Conservation (phyloP, 177 flowering plant genomes). For the Tripterygium wilfordii region DNA sequence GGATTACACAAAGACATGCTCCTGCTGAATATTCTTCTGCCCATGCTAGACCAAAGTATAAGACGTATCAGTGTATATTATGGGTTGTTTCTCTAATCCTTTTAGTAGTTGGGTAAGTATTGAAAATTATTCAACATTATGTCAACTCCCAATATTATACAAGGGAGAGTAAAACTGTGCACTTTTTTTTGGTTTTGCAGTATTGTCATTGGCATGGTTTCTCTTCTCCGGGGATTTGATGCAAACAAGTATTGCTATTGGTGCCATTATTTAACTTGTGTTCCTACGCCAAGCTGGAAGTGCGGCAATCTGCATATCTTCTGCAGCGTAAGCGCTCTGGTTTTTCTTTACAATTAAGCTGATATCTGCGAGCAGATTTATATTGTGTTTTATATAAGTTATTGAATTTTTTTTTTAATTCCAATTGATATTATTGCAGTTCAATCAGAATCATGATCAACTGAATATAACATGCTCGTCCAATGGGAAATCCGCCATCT, state of each 20-base stretch:
- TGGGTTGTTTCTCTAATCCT: conserved; percentile 60
- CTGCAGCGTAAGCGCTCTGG: conserved; percentile 48
- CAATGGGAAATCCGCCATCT: conserved; percentile 38
- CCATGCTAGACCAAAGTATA: conserved; percentile 44
- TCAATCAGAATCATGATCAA: conserved; percentile 47
- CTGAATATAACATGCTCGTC: conserved; percentile 60
- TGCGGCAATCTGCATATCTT: conserved; percentile 54
- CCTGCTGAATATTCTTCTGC: conserved; percentile 23
- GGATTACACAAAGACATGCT: conserved; percentile 51
- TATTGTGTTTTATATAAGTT: background rate
- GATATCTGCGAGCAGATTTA: background rate
- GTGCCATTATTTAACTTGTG: conserved; percentile 88
- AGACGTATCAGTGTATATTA: conserved; percentile 61
- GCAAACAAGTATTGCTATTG: conserved; percentile 76
- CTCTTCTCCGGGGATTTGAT: conserved; percentile 63
- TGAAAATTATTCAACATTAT: background rate
- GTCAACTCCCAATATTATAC: background rate
- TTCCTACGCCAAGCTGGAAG: conserved; percentile 80
- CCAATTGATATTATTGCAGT: conserved; percentile 37
- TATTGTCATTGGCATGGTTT: conserved; percentile 50
- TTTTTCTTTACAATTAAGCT: background rate
- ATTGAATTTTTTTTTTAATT: background rate
- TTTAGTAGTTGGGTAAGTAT: conserved; percentile 59
- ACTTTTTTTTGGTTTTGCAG: conserved; percentile 25
- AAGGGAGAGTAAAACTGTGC: background rate